These are phyloP conservation scores for Eimeria acervulina DNA, from an alignment of 169 alveolate species.

Conservation along the genomic window DNA sequence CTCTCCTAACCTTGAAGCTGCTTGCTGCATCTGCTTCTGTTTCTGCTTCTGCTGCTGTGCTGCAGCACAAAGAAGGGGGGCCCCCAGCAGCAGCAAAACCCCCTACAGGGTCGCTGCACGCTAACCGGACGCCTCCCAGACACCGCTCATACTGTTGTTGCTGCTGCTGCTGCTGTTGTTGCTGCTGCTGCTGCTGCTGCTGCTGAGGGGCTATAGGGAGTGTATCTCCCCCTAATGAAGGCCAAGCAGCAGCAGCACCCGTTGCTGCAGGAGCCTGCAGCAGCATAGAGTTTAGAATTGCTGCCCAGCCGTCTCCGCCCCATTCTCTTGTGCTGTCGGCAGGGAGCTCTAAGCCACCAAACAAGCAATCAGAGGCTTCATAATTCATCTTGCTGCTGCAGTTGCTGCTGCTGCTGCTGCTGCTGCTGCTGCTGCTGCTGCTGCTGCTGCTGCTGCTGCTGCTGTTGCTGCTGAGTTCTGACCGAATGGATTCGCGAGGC, in stretches of 20 bases:
- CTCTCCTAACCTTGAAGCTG: not conserved
- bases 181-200: slow-evolving; percentile 27
- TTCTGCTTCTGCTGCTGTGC: slow-evolving; percentile 45
- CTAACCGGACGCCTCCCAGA: not conserved
- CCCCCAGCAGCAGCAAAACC: too few relatives aligned
- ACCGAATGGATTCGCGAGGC: slow-evolving; percentile 38
- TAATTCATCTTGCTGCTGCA: slow-evolving; percentile 55
- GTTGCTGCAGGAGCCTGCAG: slow-evolving; percentile 4
- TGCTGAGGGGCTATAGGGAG: not conserved
- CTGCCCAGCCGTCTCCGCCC: not conserved
- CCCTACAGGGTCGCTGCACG: not conserved
- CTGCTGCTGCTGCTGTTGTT: slow-evolving; percentile 38
- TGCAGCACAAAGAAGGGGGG: not conserved
- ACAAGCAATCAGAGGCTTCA: not conserved
- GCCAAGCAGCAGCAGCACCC: not conserved
- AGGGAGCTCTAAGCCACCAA: not conserved
- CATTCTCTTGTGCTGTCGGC: not conserved
- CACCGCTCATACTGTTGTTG: slow-evolving; percentile 28
- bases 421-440: slow-evolving; percentile 44
- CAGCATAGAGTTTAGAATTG: slow-evolving; percentile 14
- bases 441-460: slow-evolving; percentile 40
- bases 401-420: slow-evolving; percentile 53
- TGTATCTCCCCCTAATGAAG: not conserved
- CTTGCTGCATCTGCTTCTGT: not conserved
- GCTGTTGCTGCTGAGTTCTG: slow-evolving; percentile 39